Evolutionary conservation across 2,329 filamentous ascomycete genomes (phyloP).

Genomic region (Lecanicillium sp.): DNA sequence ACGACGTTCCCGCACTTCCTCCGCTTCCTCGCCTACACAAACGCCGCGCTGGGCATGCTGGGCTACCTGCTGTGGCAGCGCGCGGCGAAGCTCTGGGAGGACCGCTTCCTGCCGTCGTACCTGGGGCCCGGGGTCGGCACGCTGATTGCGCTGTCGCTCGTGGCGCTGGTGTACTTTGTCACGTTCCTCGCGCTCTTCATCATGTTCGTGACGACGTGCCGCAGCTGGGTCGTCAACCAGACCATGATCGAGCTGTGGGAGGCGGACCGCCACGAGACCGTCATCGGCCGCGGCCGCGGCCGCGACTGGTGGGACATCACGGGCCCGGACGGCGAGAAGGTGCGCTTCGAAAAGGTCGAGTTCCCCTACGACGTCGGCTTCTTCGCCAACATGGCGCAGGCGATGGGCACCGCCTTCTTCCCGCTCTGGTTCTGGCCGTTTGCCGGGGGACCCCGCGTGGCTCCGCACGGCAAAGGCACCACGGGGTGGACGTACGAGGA

Average conservation of each 20-base stretch:
- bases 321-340: slow-evolving; percentile 30
- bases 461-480: slow-evolving; percentile 30
- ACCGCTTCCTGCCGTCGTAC: slow-evolving; percentile 65
- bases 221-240: slow-evolving; percentile 59
- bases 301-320: slow-evolving; percentile 39
- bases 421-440: slow-evolving; percentile 67
- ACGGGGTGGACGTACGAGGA: slow-evolving; percentile 60
- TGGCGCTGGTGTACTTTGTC: slow-evolving; percentile 52
- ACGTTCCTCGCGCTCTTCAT: slow-evolving; percentile 58
- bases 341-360: slow-evolving; percentile 59
- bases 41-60: slow-evolving; percentile 57
- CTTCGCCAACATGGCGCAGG: slow-evolving; percentile 65
- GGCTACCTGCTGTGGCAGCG: slow-evolving; percentile 55
- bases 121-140: slow-evolving; percentile 59
- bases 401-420: slow-evolving; percentile 64
- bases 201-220: slow-evolving; percentile 57
- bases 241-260: slow-evolving; percentile 83
- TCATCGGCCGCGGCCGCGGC: slow-evolving; percentile 42
- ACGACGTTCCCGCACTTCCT: slow-evolving; percentile 78
- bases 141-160: slow-evolving; percentile 55
- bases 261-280: slow-evolving; percentile 55
- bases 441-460: slow-evolving; percentile 42
- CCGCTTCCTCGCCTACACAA: slow-evolving; percentile 68
- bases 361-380: slow-evolving; percentile 79
- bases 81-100: slow-evolving; percentile 53